Evolutionary conservation across 768 basidiomycete genomes (phyloP).

Genomic region (Mycena galericulata): DNA sequence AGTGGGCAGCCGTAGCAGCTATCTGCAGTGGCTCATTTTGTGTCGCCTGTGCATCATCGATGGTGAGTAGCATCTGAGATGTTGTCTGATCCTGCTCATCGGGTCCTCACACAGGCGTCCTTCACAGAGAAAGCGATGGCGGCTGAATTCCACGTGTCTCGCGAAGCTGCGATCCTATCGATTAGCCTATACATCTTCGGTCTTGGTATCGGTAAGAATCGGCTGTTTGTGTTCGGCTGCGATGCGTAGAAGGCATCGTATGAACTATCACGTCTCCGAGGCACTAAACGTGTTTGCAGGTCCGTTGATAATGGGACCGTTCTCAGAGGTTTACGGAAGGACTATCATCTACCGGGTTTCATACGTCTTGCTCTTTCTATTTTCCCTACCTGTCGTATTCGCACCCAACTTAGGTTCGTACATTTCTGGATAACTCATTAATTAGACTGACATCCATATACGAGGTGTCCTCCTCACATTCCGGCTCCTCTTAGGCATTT

Average conservation of each 20-base stretch:
- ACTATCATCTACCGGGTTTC: conserved; percentile 72
- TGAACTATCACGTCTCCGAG: too few relatives aligned
- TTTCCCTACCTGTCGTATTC: conserved; percentile 81
- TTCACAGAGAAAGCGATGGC: conserved; percentile 74
- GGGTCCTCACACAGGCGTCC: conserved; percentile 55
- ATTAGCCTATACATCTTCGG: conserved; percentile 72
- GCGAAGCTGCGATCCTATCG: conserved; percentile 62
- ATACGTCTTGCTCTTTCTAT: conserved; percentile 69
- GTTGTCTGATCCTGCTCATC: background rate
- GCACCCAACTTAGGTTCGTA: conserved; percentile 71
- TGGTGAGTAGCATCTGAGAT: conserved; percentile 52
- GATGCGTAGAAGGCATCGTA: too few relatives aligned
- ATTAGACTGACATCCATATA: background rate
- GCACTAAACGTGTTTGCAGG: too few relatives aligned
- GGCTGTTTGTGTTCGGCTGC: too few relatives aligned
- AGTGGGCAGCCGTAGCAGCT: conserved; percentile 61
- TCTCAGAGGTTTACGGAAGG: conserved; percentile 72
- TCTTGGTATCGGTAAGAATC: too few relatives aligned
- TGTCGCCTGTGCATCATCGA: conserved; percentile 67
- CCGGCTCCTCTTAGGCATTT: conserved; percentile 66
- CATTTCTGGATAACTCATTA: background rate
- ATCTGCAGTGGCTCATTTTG: conserved; percentile 63
- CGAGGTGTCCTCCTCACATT: conserved; percentile 37
- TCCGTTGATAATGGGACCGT: conserved; percentile 61
- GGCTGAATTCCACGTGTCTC: conserved; percentile 58